Evolutionary conservation across 768 basidiomycete genomes (phyloP).

Genomic region (Lactarius vividus): DNA sequence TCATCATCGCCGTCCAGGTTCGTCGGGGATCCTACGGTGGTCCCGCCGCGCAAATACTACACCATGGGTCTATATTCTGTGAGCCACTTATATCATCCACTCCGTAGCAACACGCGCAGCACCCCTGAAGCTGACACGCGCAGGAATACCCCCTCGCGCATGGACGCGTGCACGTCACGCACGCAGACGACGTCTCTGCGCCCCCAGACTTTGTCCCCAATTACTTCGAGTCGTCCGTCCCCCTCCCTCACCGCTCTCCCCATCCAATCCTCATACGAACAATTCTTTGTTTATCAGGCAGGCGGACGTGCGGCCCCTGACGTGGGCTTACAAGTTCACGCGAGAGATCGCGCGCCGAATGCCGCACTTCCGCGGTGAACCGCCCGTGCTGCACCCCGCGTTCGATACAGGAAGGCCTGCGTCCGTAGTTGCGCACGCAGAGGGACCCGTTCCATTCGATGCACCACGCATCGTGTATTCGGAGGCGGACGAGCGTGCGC

Average conservation of each 20-base stretch:
- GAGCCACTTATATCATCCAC: not conserved
- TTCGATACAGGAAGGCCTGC: conserved; percentile 36
- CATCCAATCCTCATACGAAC: conserved; percentile 31
- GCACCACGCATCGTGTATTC: conserved; percentile 31
- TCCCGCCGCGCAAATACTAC: conserved; percentile 25
- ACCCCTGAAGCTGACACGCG: not conserved
- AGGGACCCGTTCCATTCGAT: conserved; percentile 30
- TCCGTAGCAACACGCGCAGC: not conserved
- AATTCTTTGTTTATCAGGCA: conserved; percentile 14
- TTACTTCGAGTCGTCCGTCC: conserved; percentile 46
- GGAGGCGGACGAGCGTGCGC: conserved; percentile 31
- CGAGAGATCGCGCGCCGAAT: conserved; percentile 56
- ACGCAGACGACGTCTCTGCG: conserved; percentile 24
- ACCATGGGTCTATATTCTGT: conserved; percentile 22
- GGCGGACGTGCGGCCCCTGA: conserved; percentile 34
- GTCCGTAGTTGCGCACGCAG: conserved; percentile 6
- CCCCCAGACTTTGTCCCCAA: conserved; percentile 29
- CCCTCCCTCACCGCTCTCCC: conserved; percentile 37
- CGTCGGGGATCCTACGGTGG: conserved; percentile 24
- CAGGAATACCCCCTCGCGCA: conserved; percentile 26
- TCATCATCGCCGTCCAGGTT: conserved; percentile 5
- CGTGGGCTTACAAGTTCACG: conserved; percentile 52
- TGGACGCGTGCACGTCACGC: conserved; percentile 29
- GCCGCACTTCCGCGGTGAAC: conserved; percentile 38
- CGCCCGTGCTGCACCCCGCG: conserved; percentile 31